Base-by-base conservation (phyloP, 1,139 yeast genomes). In the Insectozyma bohioensis region DNA sequence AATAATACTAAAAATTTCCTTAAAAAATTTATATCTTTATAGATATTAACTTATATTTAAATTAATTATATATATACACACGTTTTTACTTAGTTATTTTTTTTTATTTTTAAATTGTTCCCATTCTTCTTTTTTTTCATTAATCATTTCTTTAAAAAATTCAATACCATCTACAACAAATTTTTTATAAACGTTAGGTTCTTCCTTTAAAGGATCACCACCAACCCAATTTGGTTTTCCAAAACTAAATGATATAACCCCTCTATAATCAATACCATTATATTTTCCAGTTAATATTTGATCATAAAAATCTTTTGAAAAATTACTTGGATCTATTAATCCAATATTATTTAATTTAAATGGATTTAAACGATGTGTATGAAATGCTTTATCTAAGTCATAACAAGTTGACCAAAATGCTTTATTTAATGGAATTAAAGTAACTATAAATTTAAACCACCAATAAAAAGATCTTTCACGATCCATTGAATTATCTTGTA, bases 321-420 rank as follows among this genome's bases (percentile, higher is more conserved):
- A 68, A 40, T 68, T 57, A 26, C 42, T 45, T 0, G 75, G 75
- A 43, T 68, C 75, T 31, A 69, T 48, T 10, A 68, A 38, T 8
- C 75, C 75, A 24, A 69, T 46, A 30, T 58, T 45, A 7, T 43
- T 26, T 3, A 58, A 50, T 30, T 52, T 48, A 31, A 49, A 51
- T 4, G 35, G 36, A 5, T 49, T 45, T 14, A 69, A 44, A 25
- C 34, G 35, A 41, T 69, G 72, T 4, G 35, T 42, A 30, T 59
- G 64, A 29, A 59, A 52, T 7, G 72, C 55, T 8, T 67, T 48
- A 23, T 63, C 61, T 27, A 51, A 39, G 11, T 51, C 33, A 24
- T 51, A 53, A 40, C 72, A 63, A 28, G 54, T 47, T 6, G 59
- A 67, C 73, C 74, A 69, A 34, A 69, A 68, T n/a, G 63, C 48